phyloP scores from a whole-genome alignment of 805 yeast genomes.

The Ogataea trehalophila region DNA sequence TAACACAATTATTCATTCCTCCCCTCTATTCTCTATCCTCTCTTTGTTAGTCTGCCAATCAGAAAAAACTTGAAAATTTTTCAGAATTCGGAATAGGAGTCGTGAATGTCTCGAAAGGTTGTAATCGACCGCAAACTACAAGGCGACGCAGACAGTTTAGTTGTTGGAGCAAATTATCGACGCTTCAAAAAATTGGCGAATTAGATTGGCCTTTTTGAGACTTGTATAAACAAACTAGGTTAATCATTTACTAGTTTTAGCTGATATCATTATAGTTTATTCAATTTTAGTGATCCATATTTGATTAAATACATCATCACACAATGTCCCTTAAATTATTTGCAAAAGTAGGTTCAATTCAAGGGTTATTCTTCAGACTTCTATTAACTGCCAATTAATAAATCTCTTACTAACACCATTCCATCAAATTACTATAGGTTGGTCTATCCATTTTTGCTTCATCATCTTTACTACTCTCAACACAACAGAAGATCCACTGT shows the following conservation, averaged over 20 bases:
- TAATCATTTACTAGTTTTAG: neutral
- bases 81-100: too few relatives aligned
- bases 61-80: too few relatives aligned
- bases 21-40: too few relatives aligned
- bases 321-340: neutral
- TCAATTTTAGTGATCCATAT: neutral
- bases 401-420: neutral
- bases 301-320: neutral
- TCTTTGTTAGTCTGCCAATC: too few relatives aligned
- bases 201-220: neutral
- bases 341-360: neutral
- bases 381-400: neutral
- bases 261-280: too few relatives aligned
- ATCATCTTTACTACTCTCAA: conserved; percentile 1
- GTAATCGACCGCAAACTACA: too few relatives aligned
- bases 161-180: too few relatives aligned
- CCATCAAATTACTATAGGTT: neutral
- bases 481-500: conserved; percentile 9
- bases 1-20: too few relatives aligned
- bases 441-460: conserved; percentile 9
- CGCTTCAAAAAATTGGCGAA: neutral
- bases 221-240: neutral
- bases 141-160: too few relatives aligned
- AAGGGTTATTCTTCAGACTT: neutral
- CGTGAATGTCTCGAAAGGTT: too few relatives aligned